Evolutionary conservation across 306 rosid species (phyloP).

Genomic region (Lathyrus oleraceus): DNA sequence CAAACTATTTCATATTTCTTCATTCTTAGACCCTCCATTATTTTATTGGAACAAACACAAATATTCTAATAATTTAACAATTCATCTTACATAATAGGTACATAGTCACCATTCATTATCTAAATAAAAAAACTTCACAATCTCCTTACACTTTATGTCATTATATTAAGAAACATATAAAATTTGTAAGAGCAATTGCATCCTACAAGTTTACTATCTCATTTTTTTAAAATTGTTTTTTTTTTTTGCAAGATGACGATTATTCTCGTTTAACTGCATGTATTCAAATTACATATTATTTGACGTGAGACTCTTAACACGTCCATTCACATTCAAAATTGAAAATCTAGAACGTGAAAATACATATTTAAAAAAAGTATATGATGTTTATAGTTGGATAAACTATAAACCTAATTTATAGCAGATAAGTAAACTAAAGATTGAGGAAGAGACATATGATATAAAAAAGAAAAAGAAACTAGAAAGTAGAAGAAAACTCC

Average conservation of each 20-base stretch:
- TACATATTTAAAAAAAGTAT: no score
- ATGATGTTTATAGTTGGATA: no score
- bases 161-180: neutral
- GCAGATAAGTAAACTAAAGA: neutral
- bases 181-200: neutral
- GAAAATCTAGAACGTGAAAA: no score
- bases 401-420: neutral
- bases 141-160: neutral
- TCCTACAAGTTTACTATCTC: no score
- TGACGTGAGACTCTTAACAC: no score
- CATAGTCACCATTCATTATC: neutral
- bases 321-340: no score
- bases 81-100: neutral
- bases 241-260: no score
- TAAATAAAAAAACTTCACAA: constrained; percentile 5
- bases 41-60: neutral
- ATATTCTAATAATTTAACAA: neutral
- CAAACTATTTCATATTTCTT: neutral
- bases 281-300: no score
- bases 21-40: neutral
- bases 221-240: no score
- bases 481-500: neutral
- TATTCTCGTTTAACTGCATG: no score
- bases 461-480: neutral
- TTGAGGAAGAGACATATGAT: neutral